These are phyloP conservation scores for Fusarium temperatum DNA, from an alignment of 2,329 filamentous ascomycete genomes.

Conservation along the genomic window DNA sequence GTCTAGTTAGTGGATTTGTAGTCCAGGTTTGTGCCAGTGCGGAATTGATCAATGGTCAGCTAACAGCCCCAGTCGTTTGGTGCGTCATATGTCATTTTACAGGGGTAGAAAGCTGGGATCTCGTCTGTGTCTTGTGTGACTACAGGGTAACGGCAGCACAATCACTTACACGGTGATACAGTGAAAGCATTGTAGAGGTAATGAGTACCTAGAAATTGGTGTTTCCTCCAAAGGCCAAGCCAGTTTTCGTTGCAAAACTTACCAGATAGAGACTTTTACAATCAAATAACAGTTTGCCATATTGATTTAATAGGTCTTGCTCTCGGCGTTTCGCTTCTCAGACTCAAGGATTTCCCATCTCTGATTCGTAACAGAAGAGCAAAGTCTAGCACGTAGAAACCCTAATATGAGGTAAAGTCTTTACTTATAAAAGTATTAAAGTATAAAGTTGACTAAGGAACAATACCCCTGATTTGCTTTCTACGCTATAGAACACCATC, in stretches of 20 bases:
- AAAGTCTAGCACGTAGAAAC: too few species aligned
- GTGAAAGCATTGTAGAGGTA: accelerated
- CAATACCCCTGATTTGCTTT: too few species aligned
- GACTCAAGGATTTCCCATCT: neutral
- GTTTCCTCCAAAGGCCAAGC: accelerated
- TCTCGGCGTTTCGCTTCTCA: too few species aligned
- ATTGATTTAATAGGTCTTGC: neutral
- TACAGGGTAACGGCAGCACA: slow-evolving; percentile 8
- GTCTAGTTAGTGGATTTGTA: slow-evolving; percentile 1
- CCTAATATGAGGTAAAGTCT: too few species aligned
- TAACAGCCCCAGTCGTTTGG: slow-evolving; percentile 5
- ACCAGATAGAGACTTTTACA: accelerated
- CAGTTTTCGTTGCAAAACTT: accelerated
- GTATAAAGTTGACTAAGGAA: too few species aligned
- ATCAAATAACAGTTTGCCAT: neutral
- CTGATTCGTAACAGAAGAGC: neutral
- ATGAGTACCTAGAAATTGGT: too few species aligned
- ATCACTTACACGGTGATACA: neutral
- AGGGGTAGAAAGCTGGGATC: slow-evolving; percentile 2
- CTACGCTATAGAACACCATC: too few species aligned
- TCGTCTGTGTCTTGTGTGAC: neutral
- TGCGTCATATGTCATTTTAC: slow-evolving; percentile 17
- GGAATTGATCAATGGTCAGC: slow-evolving; percentile 22
- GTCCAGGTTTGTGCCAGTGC: slow-evolving; percentile 8
- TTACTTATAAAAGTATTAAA: too few species aligned